These are phyloP conservation scores for Geotrichum klebahnii DNA, from an alignment of 1,139 yeast genomes.

Conservation along the genomic window DNA sequence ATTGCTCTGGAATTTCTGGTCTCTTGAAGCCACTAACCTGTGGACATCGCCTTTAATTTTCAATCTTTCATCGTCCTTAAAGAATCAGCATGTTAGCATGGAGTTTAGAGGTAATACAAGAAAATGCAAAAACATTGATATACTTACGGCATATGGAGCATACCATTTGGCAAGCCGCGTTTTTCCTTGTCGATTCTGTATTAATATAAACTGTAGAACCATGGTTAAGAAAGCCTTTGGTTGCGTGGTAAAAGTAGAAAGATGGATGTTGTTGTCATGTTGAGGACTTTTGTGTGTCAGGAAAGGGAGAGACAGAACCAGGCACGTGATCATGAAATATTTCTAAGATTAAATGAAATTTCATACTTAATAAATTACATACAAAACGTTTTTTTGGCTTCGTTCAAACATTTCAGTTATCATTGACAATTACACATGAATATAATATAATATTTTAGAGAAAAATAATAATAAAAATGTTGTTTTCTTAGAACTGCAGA, in stretches of 20 bases:
- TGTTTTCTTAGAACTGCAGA: conserved; percentile 68
- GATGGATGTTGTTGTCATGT: neutral
- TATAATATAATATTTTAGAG: neutral
- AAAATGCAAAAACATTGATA: conserved; percentile 18
- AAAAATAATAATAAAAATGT: neutral
- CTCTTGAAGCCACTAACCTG: conserved; percentile 73
- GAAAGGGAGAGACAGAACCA: neutral
- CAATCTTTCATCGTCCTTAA: conserved; percentile 52
- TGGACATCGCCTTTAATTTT: conserved; percentile 64
- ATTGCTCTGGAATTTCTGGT: conserved; percentile 64
- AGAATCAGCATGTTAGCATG: conserved; percentile 2
- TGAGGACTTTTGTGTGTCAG: neutral
- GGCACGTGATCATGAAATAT: neutral
- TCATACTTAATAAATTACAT: neutral
- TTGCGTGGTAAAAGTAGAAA: too few species aligned
- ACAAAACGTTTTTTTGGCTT: neutral
- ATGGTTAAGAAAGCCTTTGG: too few species aligned
- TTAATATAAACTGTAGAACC: conserved; percentile 74
- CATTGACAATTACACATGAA: conserved; percentile 8
- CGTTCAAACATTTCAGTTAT: conserved; percentile 8
- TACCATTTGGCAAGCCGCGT: conserved; percentile 84
- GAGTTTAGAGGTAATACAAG: conserved; percentile 29
- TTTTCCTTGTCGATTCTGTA: conserved; percentile 91
- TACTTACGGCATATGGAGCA: conserved; percentile 40
- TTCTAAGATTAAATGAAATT: neutral